These are phyloP conservation scores for Begonia fuchsioides DNA, from an alignment of 306 rosid species.

Conservation along the genomic window DNA sequence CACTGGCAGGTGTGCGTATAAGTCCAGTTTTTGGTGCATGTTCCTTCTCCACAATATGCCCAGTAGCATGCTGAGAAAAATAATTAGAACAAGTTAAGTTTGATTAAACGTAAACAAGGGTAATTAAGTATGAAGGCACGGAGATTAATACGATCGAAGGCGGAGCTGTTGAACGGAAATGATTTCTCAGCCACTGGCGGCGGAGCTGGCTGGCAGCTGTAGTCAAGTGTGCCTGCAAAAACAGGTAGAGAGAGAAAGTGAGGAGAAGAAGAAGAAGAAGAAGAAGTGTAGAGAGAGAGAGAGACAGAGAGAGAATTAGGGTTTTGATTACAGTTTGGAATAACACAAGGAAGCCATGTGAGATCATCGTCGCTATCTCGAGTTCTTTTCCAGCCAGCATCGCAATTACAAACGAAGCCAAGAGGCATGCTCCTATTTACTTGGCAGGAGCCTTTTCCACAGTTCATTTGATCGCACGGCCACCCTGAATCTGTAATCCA, in stretches of 20 bases:
- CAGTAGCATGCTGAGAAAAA: conserved; percentile 52
- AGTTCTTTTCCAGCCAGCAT: conserved; percentile 50
- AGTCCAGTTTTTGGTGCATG: conserved; percentile 23
- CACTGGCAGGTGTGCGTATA: conserved; percentile 36
- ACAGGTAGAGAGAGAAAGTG: neutral
- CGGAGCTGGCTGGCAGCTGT: conserved; percentile 64
- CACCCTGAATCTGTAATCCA: conserved; percentile 21
- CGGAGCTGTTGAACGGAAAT: conserved; percentile 33
- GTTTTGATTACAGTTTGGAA: conserved; percentile 46
- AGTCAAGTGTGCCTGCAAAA: conserved; percentile 44
- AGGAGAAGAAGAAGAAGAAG: too few species aligned
- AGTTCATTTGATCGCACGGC: conserved; percentile 45
- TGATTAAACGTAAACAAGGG: neutral
- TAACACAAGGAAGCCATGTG: conserved; percentile 74
- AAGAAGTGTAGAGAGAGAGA: neutral
- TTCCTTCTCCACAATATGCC: conserved; percentile 75
- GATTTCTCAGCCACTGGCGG: conserved; percentile 40
- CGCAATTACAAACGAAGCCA: conserved; percentile 46
- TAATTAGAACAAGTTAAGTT: neutral
- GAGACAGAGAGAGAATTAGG: neutral
- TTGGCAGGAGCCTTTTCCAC: conserved; percentile 60
- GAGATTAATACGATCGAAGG: conserved; percentile 41
- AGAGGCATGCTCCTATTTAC: conserved; percentile 15
- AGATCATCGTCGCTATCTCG: conserved; percentile 17
- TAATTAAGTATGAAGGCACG: neutral